Percentiles rank a stretch among this genome's conserved stretches.
Evolutionary conservation across 805 yeast species (phyloP).

Genomic region (Cyberlindnera galapagoensis): DNA sequence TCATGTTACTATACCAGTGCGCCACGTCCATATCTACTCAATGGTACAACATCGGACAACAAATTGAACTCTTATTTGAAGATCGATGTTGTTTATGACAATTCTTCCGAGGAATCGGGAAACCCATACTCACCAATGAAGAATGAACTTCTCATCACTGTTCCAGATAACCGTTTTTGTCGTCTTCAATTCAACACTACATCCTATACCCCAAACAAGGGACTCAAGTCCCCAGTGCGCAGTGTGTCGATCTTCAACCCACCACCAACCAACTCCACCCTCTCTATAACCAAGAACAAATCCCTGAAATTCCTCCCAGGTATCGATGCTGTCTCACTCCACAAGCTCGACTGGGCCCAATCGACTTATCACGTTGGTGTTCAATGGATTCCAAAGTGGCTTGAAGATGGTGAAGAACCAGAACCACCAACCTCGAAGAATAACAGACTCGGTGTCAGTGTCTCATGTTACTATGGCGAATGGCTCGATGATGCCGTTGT

Average conservation of each 20-base stretch:
- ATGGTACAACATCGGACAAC: constrained; percentile 28
- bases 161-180: constrained; percentile 60
- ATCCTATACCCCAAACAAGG: constrained; percentile 27
- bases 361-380: constrained; percentile 51
- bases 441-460: constrained; percentile 44
- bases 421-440: constrained; percentile 24
- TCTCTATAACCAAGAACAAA: constrained; percentile 24
- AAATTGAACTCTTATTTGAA: constrained; percentile 38
- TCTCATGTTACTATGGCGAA: constrained; percentile 79
- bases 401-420: constrained; percentile 28
- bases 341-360: constrained; percentile 56
- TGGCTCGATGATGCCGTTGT: constrained; percentile 38
- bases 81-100: constrained; percentile 42
- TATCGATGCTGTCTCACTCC: constrained; percentile 56
- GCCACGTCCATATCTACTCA: constrained; percentile 39
- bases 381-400: constrained; percentile 69
- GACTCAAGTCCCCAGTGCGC: constrained; percentile 54
- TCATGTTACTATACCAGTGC: constrained; percentile 45
- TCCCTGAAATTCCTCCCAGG: constrained; percentile 53
- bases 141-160: constrained; percentile 55
- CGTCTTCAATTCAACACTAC: constrained; percentile 50
- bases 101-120: constrained; percentile 28
- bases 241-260: constrained; percentile 46
- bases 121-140: constrained; percentile 58
- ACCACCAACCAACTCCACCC: constrained; percentile 13